Percentiles rank a stretch among this genome's conserved stretches.
phyloP scores from a whole-genome alignment of 345 rosid genomes.

The Excoecaria cochinchinensis region DNA sequence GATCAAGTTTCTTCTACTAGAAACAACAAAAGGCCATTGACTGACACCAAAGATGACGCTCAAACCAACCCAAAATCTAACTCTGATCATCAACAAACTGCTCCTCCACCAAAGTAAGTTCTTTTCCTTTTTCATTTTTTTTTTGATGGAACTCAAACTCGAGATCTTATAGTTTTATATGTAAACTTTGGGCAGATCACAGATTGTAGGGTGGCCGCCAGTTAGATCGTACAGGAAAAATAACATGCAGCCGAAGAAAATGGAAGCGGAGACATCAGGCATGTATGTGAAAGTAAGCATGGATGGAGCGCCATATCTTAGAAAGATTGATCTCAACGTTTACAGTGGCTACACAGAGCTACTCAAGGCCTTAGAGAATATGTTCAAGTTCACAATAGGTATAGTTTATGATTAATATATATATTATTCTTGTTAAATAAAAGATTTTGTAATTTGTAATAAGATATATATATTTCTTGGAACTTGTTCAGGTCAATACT shows the following conservation, averaged over 20 bases:
- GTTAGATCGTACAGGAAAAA: constrained; percentile 78
- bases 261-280: constrained; percentile 29
- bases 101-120: constrained; percentile 68
- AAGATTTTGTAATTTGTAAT: no score
- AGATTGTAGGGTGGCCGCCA: constrained; percentile 93
- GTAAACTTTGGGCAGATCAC: constrained; percentile 44
- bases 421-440: no score
- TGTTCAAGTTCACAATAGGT: constrained; percentile 23
- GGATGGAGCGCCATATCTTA: constrained; percentile 30
- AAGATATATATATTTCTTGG: background rate
- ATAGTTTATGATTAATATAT: no score
- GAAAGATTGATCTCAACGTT: constrained; percentile 24
- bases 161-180: background rate
- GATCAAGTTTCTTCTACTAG: constrained; percentile 35
- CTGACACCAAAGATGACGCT: constrained; percentile 24
- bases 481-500: constrained; percentile 15
- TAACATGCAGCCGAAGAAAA: constrained; percentile 44
- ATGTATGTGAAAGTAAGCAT: constrained; percentile 42
- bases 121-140: background rate
- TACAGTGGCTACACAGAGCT: constrained; percentile 21
- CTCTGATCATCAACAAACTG: constrained; percentile 29
- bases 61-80: constrained; percentile 23
- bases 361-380: constrained; percentile 17
- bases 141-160: background rate
- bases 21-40: constrained; percentile 56